These are phyloP conservation scores for Neopestalotiopsis clavispora DNA, from an alignment of 2,329 filamentous ascomycete species.

Conservation along the genomic window DNA sequence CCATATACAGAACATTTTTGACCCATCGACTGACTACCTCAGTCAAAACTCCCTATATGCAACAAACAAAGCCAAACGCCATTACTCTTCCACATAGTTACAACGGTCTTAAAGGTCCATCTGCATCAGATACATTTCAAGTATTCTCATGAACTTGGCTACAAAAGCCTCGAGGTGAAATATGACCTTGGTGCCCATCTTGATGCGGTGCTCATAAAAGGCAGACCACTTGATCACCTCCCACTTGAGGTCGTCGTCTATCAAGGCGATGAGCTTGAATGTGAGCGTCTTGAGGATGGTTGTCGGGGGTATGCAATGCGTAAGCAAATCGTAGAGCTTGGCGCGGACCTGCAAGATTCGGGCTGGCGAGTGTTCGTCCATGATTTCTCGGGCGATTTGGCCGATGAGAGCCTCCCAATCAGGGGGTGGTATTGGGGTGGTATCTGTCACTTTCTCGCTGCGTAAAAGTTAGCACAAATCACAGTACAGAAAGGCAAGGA, in stretches of 20 bases:
- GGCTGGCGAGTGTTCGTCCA: constrained; percentile 89
- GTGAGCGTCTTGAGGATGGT: constrained; percentile 94
- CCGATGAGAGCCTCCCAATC: constrained; percentile 95
- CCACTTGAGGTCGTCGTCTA: constrained; percentile 87
- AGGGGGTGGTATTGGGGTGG: constrained; percentile 87
- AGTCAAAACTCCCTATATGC: background rate
- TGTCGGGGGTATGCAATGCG: constrained; percentile 95
- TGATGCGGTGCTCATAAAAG: constrained; percentile 95
- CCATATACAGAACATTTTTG: background rate
- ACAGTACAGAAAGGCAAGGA: background rate
- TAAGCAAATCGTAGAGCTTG: constrained; percentile 95
- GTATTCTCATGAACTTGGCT: constrained; percentile 95
- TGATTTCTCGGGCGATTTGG: constrained; percentile 90
- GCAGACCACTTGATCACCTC: constrained; percentile 96
- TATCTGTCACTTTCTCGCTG: constrained; percentile 89
- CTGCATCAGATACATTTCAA: constrained; percentile 90
- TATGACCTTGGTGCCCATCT: constrained; percentile 91
- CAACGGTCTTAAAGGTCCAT: constrained; percentile 68
- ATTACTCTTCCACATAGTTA: background rate
- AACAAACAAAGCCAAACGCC: background rate
- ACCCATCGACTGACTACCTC: background rate
- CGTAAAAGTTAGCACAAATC: background rate
- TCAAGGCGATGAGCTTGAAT: constrained; percentile 86
- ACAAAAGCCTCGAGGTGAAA: constrained; percentile 99
- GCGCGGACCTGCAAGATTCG: constrained; percentile 86